Evolutionary conservation across 768 basidiomycete genomes (phyloP), one percentile per base, ranked within the genome.

Genomic region (Brasilioporus rufonigricans): DNA sequence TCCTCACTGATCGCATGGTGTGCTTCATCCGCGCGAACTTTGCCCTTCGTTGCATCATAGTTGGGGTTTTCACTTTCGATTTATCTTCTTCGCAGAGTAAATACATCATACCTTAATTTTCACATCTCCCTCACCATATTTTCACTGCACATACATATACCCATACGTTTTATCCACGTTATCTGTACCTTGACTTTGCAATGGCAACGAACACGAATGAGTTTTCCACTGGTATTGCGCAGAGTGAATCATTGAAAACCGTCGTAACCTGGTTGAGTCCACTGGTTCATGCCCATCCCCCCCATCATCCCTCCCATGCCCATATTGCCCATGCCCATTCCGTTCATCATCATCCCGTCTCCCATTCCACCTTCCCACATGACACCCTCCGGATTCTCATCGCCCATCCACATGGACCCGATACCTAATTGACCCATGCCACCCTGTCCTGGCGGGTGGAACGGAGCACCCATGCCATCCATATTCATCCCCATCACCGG

Each of bases 401-500:
- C 65, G 0, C 71, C 69, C 67, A 76, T 70, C 71, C 74, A 76
- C 55, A 74, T 73, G 10, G 58, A 48, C 21, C 56, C 62, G 41
- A 63, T 32, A 14, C 39, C n/a, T n/a, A n/a, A n/a, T n/a, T 65
- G 71, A 35, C 63, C 65, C 62, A 67, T 61, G 2, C 46, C 23
- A 4, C 55, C 62, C 29, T 61, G 65, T 26, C 48, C 60, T 41
- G 41, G 40, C 0, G 60, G 45, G 48, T 71, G 68, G 1, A n/a
- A n/a, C n/a, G n/a, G n/a, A n/a, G n/a, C n/a, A n/a, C 61, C 65
- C 13, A 72, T 70, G 21, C 71, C 68, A 9, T 65, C 72, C 63
- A 73, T 66, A 21, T 70, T 71, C 72, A 78, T 75, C 33, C 73
- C 74, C 73, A 80, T 75, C n/a, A n/a, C n/a, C n/a, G n/a, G n/a